These are phyloP conservation scores for Calvatia gigantea DNA, from an alignment of 768 basidiomycete genomes.

Conservation along the genomic window DNA sequence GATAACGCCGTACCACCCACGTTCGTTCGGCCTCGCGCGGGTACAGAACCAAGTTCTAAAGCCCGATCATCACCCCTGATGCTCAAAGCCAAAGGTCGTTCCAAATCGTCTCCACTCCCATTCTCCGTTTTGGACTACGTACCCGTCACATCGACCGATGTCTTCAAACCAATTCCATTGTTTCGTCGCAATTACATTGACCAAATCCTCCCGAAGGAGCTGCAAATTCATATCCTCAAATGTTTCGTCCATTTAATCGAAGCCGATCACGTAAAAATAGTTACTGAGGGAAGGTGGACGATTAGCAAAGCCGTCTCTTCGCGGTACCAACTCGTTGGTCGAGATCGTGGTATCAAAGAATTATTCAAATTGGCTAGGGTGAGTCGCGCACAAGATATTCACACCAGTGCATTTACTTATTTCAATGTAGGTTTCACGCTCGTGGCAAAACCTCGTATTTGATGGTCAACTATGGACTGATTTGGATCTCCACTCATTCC, in stretches of 20 bases:
- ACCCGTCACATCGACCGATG: constrained; percentile 43
- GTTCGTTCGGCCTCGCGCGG: background rate
- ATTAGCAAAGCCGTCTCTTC: constrained; percentile 56
- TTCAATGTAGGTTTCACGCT: constrained; percentile 60
- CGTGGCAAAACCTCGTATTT: constrained; percentile 71
- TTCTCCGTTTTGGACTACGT: constrained; percentile 59
- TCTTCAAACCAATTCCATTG: constrained; percentile 48
- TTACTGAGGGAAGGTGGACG: constrained; percentile 54
- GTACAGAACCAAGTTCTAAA: constrained; percentile 1
- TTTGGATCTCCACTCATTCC: constrained; percentile 62
- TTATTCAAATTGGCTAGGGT: constrained; percentile 79
- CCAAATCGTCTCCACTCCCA: constrained; percentile 64
- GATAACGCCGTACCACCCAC: background rate
- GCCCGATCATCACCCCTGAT: constrained; percentile 19
- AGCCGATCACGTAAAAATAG: constrained; percentile 46
- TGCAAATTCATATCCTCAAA: constrained; percentile 57
- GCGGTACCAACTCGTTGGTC: constrained; percentile 71
- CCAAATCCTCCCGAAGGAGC: constrained; percentile 65
- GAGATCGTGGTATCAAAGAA: constrained; percentile 70
- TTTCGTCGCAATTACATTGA: constrained; percentile 62
- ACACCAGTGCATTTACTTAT: constrained; percentile 9
- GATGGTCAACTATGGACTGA: constrained; percentile 86
- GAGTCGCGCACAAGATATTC: constrained; percentile 23
- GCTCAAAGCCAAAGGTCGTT: constrained; percentile 51
- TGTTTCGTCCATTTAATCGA: constrained; percentile 57